Conservation (phyloP, 2,329 filamentous ascomycete species). For the Microdochium paspali region DNA sequence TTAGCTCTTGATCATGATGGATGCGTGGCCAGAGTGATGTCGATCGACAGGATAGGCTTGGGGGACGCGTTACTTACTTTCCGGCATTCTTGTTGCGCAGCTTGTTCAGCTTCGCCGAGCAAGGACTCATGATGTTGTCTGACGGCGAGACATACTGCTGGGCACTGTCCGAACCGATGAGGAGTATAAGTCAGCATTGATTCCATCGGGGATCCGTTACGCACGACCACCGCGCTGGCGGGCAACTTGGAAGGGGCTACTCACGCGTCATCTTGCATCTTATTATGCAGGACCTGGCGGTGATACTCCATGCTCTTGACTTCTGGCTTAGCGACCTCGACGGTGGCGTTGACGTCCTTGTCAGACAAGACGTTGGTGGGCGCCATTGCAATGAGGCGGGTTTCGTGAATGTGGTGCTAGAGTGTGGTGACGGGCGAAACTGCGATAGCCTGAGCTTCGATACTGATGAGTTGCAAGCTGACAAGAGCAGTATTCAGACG, state of each 20-base stretch:
- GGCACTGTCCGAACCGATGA: slow-evolving; percentile 27
- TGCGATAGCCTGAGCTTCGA: too few species aligned
- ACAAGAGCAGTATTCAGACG: too few species aligned
- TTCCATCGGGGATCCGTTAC: slow-evolving; percentile 14
- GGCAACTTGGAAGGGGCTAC: slow-evolving; percentile 15
- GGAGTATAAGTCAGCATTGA: slow-evolving; percentile 4
- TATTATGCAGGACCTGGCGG: slow-evolving; percentile 63
- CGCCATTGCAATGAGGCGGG: slow-evolving; percentile 35
- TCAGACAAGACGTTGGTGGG: slow-evolving; percentile 48
- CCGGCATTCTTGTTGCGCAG: slow-evolving; percentile 72
- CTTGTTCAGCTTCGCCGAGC: slow-evolving; percentile 71
- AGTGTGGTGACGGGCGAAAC: neutral
- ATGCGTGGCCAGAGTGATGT: too few species aligned
- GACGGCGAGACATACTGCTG: slow-evolving; percentile 67
- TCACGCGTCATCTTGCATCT: slow-evolving; percentile 59
- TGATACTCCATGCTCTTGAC: slow-evolving; percentile 69
- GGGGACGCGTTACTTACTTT: too few species aligned
- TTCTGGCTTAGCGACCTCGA: slow-evolving; percentile 27
- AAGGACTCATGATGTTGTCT: slow-evolving; percentile 84
- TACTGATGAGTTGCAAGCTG: too few species aligned
- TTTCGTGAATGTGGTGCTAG: slow-evolving; percentile 30
- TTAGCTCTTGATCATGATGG: too few species aligned
- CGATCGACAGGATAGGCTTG: too few species aligned
- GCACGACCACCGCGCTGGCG: too few species aligned
- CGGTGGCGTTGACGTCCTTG: slow-evolving; percentile 55